Base-by-base conservation (phyloP, 2,329 filamentous ascomycete species). In the Fusarium sp. region DNA sequence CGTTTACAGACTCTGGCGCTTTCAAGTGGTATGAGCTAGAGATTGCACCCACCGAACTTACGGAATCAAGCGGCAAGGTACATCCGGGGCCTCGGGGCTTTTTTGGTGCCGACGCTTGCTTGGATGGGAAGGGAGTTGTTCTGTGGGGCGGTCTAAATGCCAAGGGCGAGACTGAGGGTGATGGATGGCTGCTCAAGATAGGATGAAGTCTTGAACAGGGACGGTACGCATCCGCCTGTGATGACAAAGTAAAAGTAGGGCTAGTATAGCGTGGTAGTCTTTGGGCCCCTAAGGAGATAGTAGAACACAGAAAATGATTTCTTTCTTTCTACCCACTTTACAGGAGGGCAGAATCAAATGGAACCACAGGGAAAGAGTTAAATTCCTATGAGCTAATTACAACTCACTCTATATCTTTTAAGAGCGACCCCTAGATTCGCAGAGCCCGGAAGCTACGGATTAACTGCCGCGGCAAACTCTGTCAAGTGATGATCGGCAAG, bases 21-120 rank as follows among this genome's bases (percentile, higher is more conserved):
- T 73, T 73, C 2, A 68, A 60, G 23, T 73, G 70, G 70, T 58
- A 71, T 36, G 70, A 73, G 15, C 46, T 73, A n/a, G 67, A 73
- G 34, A 63, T 73, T 46, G 58, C 65, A 0, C 67, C 70, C 0
- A 60, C 58, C 1, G 70, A 73, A 44, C 61, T 73, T 41, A 73
- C 50, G 6, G 47, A 71, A 23, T 51, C 55, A 18, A 44, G 65
- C 4, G 70, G 70, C 5, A 73, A 73, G 31, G 67, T 72, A 11
- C 70, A 73, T 1, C 70, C 70, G 4, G 70, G 70, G 2, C 70
- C 70, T 3, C 66, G 70, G 5, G 70, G 58, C 0, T 73, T 64
- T 43, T 73, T 73, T 60, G 70, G 70, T 0, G 70, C 70, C 2
- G 70, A 71, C 51, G 23, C 30, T 1, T 71, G 67, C 13, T 36